Conservation (phyloP, 2,329 filamentous ascomycete genomes). For the Aspergillus sp. region DNA sequence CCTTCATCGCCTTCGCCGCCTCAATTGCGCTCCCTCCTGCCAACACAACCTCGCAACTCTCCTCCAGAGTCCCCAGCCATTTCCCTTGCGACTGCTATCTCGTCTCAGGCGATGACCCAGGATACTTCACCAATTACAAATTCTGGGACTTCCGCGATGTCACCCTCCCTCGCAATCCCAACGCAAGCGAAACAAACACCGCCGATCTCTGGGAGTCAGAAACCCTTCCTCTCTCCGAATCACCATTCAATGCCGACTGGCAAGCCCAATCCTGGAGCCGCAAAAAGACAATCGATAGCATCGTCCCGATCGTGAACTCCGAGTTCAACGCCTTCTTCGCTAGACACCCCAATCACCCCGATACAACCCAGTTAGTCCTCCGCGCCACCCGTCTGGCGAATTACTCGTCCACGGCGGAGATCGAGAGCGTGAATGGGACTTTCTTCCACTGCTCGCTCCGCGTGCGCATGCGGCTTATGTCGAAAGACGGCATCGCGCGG, state of each 20-base stretch:
- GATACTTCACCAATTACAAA: conserved; percentile 52
- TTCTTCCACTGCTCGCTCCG: conserved; percentile 51
- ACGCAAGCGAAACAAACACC: neutral
- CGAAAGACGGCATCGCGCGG: neutral
- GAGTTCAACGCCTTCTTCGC: conserved; percentile 49
- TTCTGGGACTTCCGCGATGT: conserved; percentile 54
- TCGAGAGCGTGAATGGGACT: conserved; percentile 47
- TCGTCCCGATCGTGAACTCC: conserved; percentile 48
- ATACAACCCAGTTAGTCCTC: conserved; percentile 47
- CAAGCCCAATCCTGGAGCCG: conserved; percentile 48
- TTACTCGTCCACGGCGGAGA: conserved; percentile 50
- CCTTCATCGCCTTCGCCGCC: neutral
- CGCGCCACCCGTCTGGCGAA: conserved; percentile 45
- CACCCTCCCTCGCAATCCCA: conserved; percentile 20
- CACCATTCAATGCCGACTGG: conserved; percentile 40
- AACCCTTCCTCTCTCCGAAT: conserved; percentile 32
- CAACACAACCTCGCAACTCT: neutral
- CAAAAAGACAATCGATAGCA: conserved; percentile 34
- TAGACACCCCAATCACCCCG: conserved; percentile 20
- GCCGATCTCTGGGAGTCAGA: conserved; percentile 11
- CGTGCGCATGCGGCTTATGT: conserved; percentile 46
- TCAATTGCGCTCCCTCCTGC: neutral
- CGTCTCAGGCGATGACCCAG: conserved; percentile 41
- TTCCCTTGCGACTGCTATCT: conserved; percentile 46
- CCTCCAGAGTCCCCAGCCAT: neutral